Base-by-base conservation (phyloP, 495 filamentous ascomycete genomes). In the Tricharina praecox region DNA sequence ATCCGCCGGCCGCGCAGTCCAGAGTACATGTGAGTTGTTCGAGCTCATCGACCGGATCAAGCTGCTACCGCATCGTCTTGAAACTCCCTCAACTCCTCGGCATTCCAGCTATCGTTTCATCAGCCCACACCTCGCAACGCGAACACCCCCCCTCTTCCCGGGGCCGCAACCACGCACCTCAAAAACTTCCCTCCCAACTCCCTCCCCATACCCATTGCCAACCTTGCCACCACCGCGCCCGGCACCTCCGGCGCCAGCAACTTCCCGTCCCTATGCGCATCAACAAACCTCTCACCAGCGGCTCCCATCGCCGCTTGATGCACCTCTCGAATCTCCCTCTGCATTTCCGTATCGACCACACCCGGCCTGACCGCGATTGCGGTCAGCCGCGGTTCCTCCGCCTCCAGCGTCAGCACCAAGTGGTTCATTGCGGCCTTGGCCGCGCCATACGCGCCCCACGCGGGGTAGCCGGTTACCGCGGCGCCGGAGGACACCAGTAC, bases 401-500 rank as follows among this genome's bases (percentile, higher is more conserved):
- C 70, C 1, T 74, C 78, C 19, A 96, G 52, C 15, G 81, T 85
- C 43, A 70, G 56, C 13, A 75, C 74, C 0, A 96, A 68, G 58
- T 88, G 79, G 65, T 93, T 93, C 59, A 95, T 62, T 0, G 85
- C 86, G 2, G 90, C 88, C 63, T 96, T 96, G 11, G 78, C 78
- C 2, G 82, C 73, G 3, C 84, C 85, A 57, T 97, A 97, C 0
- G 68, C 67, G 26, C 70, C 71, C 88, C 90, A 95, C 1, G 75
- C 75, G 0, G 68, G 63, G 59, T 88, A 93, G 2, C 70, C 75
- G 7, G 65, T 66, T 3, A 68, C 64, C 1, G 85, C 72, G 0
- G 87, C 83, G 0, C 85, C 85, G 1, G 81, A 83, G 7, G 80
- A 85, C 16, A 77, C 75, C 58, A 86, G 79, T 35, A 90, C 61